These are phyloP conservation scores for Anthracocystis setariae DNA, from an alignment of 1,284 basidiomycete genomes.

Conservation along the genomic window DNA sequence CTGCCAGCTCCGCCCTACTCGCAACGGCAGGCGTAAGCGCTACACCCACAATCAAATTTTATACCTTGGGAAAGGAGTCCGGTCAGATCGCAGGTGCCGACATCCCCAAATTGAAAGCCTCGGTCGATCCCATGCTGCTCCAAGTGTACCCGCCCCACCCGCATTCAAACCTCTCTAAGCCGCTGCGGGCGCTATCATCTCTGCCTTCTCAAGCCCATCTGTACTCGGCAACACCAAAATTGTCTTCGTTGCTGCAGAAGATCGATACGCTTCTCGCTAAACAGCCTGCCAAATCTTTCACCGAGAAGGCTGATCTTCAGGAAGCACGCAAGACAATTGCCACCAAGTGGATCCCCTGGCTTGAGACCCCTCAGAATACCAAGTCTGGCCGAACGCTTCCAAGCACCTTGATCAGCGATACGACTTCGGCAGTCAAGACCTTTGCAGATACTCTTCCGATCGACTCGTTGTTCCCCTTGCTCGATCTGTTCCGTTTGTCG, in stretches of 20 bases:
- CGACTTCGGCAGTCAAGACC: constrained; percentile 6
- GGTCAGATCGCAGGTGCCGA: constrained; percentile 79
- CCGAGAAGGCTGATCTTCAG: constrained; percentile 52
- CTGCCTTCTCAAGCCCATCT: constrained; percentile 75
- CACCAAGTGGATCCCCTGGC: constrained; percentile 39
- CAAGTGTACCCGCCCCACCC: constrained; percentile 78
- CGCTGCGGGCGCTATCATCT: constrained; percentile 75
- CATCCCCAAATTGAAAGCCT: constrained; percentile 75
- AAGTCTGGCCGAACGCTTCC: constrained; percentile 5
- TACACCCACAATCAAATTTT: constrained; percentile 85
- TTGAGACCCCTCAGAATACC: constrained; percentile 20
- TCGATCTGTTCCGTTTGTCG: constrained; percentile 84
- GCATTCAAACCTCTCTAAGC: constrained; percentile 74
- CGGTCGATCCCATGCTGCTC: constrained; percentile 78
- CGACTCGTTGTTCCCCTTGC: constrained; percentile 79
- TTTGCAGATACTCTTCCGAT: constrained; percentile 70
- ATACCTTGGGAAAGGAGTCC: constrained; percentile 63
- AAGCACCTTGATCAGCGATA: constrained; percentile 4
- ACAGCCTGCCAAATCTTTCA: constrained; percentile 59
- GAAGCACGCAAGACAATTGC: constrained; percentile 71
- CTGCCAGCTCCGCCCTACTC: constrained; percentile 39
- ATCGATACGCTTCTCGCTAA: constrained; percentile 75
- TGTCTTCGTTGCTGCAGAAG: constrained; percentile 76
- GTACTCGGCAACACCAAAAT: constrained; percentile 76
- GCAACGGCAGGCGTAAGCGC: constrained; percentile 73